Conservation (phyloP, 495 filamentous ascomycete species). For the Aspergillus affinis region DNA sequence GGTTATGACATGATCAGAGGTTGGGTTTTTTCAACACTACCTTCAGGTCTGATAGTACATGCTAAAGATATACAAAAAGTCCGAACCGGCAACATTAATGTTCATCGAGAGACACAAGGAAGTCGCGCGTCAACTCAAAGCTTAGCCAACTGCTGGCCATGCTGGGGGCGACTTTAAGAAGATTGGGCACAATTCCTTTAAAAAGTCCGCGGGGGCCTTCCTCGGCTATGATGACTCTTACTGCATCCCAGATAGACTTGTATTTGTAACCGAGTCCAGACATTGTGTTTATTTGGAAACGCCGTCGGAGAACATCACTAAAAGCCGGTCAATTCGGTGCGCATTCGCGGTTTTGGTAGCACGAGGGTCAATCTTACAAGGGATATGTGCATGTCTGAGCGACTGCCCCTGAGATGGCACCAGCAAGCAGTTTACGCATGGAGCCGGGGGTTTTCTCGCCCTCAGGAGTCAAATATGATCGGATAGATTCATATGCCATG, state of each 20-base stretch:
- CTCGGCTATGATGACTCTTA: conserved; percentile 74
- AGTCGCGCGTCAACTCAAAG: conserved; percentile 89
- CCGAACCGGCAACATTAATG: conserved; percentile 20
- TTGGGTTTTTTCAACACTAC: neutral
- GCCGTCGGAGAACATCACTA: conserved; percentile 89
- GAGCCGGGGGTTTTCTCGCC: conserved; percentile 82
- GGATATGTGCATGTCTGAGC: conserved; percentile 98
- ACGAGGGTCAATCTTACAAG: conserved; percentile 61
- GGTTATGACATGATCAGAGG: too few relatives aligned
- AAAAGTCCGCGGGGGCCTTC: conserved; percentile 80
- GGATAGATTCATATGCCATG: conserved; percentile 91
- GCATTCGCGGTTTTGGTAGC: neutral
- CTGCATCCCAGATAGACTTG: conserved; percentile 78
- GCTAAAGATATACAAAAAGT: neutral
- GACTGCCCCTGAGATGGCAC: conserved; percentile 90
- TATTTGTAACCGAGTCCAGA: conserved; percentile 98
- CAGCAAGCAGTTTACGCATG: conserved; percentile 79
- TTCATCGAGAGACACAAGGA: conserved; percentile 62
- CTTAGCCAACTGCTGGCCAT: conserved; percentile 99
- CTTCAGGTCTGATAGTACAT: neutral
- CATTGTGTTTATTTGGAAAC: conserved; percentile 99
- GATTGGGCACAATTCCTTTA: conserved; percentile 90
- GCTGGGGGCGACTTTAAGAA: conserved; percentile 95
- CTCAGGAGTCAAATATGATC: conserved; percentile 81
- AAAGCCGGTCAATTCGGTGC: neutral